Conservation (phyloP, 2,329 filamentous ascomycete species). For the Fusarium pilosicola region DNA sequence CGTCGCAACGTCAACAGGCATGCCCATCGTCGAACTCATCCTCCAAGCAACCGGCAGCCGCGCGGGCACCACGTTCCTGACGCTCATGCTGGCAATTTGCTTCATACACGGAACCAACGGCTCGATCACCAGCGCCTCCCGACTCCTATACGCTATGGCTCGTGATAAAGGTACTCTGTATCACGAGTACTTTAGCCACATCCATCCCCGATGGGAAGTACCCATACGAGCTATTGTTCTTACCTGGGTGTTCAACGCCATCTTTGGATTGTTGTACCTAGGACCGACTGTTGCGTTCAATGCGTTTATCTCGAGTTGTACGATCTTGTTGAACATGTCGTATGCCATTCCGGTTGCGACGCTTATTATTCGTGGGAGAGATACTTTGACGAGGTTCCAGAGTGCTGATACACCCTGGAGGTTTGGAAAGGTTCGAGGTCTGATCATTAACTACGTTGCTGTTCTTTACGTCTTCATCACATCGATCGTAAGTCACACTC, state of each 20-base stretch:
- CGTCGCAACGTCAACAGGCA: constrained; percentile 51
- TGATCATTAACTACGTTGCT: constrained; percentile 23
- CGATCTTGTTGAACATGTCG: constrained; percentile 34
- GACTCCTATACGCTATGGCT: constrained; percentile 52
- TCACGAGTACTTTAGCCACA: constrained; percentile 26
- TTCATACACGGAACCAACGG: constrained; percentile 59
- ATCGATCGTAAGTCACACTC: constrained; percentile 6
- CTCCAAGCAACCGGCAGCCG: constrained; percentile 54
- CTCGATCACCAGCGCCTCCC: constrained; percentile 54
- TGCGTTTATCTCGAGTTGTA: constrained; percentile 33
- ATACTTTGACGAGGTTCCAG: not conserved
- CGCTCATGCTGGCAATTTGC: constrained; percentile 54
- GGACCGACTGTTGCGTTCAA: constrained; percentile 34
- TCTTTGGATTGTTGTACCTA: constrained; percentile 33
- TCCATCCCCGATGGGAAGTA: constrained; percentile 23
- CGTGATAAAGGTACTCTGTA: constrained; percentile 29
- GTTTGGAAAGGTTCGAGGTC: constrained; percentile 11
- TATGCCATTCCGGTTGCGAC: constrained; percentile 32
- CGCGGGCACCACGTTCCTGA: constrained; percentile 53
- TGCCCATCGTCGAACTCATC: constrained; percentile 59
- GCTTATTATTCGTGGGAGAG: constrained; percentile 17
- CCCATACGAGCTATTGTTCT: constrained; percentile 25
- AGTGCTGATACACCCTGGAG: constrained; percentile 12
- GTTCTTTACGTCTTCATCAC: constrained; percentile 35
- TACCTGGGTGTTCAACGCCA: constrained; percentile 22